Conservation (phyloP, 75 land plant species). For the Sequoiadendron giganteum region DNA sequence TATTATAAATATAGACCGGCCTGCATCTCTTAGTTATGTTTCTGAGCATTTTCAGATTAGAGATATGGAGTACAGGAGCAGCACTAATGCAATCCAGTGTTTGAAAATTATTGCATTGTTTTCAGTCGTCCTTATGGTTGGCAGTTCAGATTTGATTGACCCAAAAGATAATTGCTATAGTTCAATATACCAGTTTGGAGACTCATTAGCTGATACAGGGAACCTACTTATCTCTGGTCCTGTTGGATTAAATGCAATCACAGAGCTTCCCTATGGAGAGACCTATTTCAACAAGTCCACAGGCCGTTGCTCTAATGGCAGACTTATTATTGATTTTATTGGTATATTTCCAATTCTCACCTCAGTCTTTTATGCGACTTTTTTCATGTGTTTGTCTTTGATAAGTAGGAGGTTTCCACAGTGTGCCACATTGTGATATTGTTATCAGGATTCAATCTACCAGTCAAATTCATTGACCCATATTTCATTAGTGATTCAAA, state of each 20-base stretch:
- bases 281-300: slow-evolving; percentile 38
- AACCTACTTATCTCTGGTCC: background rate
- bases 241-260: background rate
- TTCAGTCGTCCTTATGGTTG: background rate
- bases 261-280: slow-evolving; percentile 32
- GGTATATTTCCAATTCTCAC: background rate
- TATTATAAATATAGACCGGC: too few relatives aligned
- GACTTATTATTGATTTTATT: slow-evolving; percentile 40
- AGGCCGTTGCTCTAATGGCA: slow-evolving; percentile 46
- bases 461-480: too few relatives aligned
- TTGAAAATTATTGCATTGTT: background rate
- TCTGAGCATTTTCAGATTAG: background rate
- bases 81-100: background rate
- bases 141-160: background rate
- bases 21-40: too few relatives aligned
- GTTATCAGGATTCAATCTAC: too few relatives aligned
- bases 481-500: too few relatives aligned
- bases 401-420: too few relatives aligned
- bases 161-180: background rate
- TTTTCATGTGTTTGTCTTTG: too few relatives aligned
- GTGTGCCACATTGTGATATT: too few relatives aligned
- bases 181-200: background rate
- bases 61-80: background rate
- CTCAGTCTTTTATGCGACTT: background rate
- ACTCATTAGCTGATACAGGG: slow-evolving; percentile 14